Conservation (phyloP, 2,329 filamentous ascomycete species). For the Scytalidium sp. region DNA sequence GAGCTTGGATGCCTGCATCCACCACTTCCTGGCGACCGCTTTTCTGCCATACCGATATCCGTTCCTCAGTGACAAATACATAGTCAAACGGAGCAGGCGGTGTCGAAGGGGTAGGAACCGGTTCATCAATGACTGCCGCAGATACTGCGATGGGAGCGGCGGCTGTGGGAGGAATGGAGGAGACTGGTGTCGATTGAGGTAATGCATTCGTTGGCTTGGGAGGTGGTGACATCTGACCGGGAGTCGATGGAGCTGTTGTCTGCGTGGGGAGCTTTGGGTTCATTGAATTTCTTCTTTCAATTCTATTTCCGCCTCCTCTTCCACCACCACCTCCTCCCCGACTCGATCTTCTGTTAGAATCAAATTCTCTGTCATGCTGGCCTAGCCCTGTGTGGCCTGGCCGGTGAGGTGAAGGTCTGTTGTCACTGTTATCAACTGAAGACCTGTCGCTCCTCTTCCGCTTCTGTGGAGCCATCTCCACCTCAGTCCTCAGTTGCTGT, state of each 20-base stretch:
- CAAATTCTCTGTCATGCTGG: conserved; percentile 56
- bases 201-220: conserved; percentile 20
- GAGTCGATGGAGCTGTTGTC: conserved; percentile 23
- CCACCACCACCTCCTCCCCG: conserved; percentile 38
- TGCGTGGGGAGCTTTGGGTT: conserved; percentile 24
- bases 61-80: conserved; percentile 69
- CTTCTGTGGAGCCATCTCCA: conserved; percentile 28
- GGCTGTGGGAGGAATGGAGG: conserved; percentile 16
- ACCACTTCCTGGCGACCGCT: conserved; percentile 66
- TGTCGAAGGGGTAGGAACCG: conserved; percentile 25
- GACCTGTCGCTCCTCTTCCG: conserved; percentile 31
- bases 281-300: conserved; percentile 22
- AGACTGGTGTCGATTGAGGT: conserved; percentile 23
- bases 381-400: conserved; percentile 53
- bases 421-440: conserved; percentile 37
- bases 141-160: background rate
- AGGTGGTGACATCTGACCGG: conserved; percentile 31
- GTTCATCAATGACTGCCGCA: conserved; percentile 12
- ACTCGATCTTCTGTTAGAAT: conserved; percentile 42
- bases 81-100: conserved; percentile 57
- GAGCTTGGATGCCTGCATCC: conserved; percentile 60
- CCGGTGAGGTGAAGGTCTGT: conserved; percentile 60
- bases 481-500: conserved; percentile 13
- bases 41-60: conserved; percentile 64
- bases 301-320: conserved; percentile 23